These are phyloP conservation scores for Tulasnella sp. DNA, from an alignment of 768 basidiomycete species.

Conservation along the genomic window DNA sequence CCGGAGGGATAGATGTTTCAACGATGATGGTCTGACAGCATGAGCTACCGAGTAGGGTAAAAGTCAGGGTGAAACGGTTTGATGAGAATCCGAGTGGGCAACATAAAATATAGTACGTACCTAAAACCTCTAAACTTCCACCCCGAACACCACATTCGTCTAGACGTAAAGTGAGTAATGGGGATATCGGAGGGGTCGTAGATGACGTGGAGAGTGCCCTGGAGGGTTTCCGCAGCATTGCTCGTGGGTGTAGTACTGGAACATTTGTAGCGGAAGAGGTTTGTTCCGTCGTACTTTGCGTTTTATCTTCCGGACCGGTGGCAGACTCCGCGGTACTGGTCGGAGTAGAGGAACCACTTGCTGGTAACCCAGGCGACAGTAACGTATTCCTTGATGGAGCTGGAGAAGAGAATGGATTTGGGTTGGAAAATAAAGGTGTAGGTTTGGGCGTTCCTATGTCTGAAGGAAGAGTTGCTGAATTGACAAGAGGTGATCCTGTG, in stretches of 20 bases:
- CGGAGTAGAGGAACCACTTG: constrained; percentile 3
- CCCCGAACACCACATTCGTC: constrained; percentile 76
- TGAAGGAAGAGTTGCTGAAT: constrained; percentile 5
- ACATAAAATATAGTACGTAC: constrained; percentile 33
- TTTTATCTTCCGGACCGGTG: too few species aligned
- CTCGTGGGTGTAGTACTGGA: background rate
- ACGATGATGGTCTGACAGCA: constrained; percentile 64
- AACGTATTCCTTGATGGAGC: constrained; percentile 26
- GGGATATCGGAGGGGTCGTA: background rate
- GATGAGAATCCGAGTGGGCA: too few species aligned
- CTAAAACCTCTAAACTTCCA: constrained; percentile 62
- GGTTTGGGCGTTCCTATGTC: background rate
- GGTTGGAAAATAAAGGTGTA: constrained; percentile 2
- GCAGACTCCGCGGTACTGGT: too few species aligned
- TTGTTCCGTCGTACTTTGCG: too few species aligned
- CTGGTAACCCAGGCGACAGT: background rate
- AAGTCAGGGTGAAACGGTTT: too few species aligned
- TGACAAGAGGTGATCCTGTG: background rate
- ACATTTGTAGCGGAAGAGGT: background rate
- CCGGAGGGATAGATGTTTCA: constrained; percentile 81
- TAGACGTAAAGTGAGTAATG: constrained; percentile 62
- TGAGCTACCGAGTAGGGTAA: constrained; percentile 35
- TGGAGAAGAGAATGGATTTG: constrained; percentile 10
- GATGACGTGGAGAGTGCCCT: constrained; percentile 27
- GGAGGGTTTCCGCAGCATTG: constrained; percentile 2